Percentiles rank a stretch among this genome's conserved stretches.
Evolutionary conservation across 2,329 filamentous ascomycete genomes (phyloP).

Genomic region (Diaporthe sp.): DNA sequence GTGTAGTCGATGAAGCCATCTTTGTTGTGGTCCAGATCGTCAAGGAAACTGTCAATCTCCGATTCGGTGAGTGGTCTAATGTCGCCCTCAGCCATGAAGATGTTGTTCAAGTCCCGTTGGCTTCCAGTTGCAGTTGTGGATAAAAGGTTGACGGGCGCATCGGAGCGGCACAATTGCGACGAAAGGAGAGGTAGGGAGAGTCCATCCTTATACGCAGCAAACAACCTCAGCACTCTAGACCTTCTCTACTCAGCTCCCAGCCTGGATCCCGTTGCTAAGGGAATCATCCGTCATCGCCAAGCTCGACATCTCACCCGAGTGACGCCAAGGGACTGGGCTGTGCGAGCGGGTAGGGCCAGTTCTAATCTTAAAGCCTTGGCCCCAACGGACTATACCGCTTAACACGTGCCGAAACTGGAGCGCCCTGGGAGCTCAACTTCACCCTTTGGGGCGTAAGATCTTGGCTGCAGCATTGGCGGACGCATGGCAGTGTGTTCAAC

Average conservation of each 20-base stretch:
- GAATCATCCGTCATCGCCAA: slow-evolving; percentile 13
- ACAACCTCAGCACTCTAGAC: background rate
- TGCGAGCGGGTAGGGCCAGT: slow-evolving; percentile 14
- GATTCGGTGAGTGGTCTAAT: slow-evolving; percentile 53
- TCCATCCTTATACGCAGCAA: background rate
- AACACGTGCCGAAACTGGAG: background rate
- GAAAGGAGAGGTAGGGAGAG: background rate
- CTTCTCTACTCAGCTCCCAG: background rate
- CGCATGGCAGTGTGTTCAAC: background rate
- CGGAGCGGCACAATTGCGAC: background rate
- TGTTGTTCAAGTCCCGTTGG: background rate
- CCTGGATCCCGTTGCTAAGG: background rate
- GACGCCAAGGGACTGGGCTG: slow-evolving; percentile 20
- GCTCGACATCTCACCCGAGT: slow-evolving; percentile 7
- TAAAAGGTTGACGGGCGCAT: background rate
- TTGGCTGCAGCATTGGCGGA: slow-evolving; percentile 25
- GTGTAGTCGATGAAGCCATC: slow-evolving; percentile 63
- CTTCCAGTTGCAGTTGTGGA: background rate
- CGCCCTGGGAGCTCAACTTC: background rate
- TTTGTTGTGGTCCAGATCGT: slow-evolving; percentile 62
- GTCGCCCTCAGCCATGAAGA: slow-evolving; percentile 32
- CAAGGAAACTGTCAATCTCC: slow-evolving; percentile 62
- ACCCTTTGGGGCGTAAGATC: background rate
- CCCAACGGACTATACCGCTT: background rate
- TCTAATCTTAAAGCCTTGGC: slow-evolving; percentile 24